Evolutionary conservation across 768 basidiomycete genomes (phyloP).

Genomic region (Russula brevipes): DNA sequence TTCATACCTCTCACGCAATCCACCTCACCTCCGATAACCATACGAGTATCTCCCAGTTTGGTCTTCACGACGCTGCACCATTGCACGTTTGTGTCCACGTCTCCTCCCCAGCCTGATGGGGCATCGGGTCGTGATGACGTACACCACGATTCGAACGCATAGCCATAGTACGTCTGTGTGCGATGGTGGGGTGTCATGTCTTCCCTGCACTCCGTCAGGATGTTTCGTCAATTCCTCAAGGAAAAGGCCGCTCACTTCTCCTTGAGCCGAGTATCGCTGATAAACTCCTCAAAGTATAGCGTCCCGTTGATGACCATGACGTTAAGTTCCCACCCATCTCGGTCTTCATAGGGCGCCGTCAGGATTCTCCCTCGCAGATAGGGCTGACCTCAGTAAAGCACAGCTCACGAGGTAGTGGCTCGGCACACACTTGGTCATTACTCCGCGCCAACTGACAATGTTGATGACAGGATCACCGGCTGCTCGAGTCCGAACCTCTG

Average conservation of each 20-base stretch:
- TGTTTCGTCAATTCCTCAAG: background rate
- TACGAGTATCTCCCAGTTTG: conserved; percentile 63
- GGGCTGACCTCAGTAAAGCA: conserved; percentile 22
- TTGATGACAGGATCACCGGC: conserved; percentile 42
- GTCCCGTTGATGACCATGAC: conserved; percentile 70
- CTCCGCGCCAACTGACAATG: conserved; percentile 71
- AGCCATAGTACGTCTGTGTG: conserved; percentile 73
- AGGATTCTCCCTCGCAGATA: conserved; percentile 57
- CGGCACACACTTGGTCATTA: conserved; percentile 69
- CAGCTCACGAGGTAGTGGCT: conserved; percentile 3
- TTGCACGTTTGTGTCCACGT: conserved; percentile 83
- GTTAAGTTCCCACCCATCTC: conserved; percentile 77
- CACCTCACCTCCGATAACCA: conserved; percentile 86
- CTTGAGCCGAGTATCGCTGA: conserved; percentile 49
- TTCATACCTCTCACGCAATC: conserved; percentile 75
- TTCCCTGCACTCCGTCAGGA: conserved; percentile 42
- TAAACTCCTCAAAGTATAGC: conserved; percentile 71
- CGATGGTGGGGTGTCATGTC: conserved; percentile 60
- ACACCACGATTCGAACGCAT: conserved; percentile 86
- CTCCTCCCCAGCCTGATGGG: conserved; percentile 60
- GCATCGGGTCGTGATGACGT: conserved; percentile 41
- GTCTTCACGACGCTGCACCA: conserved; percentile 91
- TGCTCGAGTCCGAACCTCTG: conserved; percentile 39
- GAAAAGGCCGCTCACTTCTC: conserved; percentile 51
- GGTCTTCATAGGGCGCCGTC: conserved; percentile 75